A percentile compares a stretch with the other conserved stretches of the same genome.
These are phyloP conservation scores for Leishmania major DNA, from an alignment of 208 protist species.

Conservation along the genomic window DNA sequence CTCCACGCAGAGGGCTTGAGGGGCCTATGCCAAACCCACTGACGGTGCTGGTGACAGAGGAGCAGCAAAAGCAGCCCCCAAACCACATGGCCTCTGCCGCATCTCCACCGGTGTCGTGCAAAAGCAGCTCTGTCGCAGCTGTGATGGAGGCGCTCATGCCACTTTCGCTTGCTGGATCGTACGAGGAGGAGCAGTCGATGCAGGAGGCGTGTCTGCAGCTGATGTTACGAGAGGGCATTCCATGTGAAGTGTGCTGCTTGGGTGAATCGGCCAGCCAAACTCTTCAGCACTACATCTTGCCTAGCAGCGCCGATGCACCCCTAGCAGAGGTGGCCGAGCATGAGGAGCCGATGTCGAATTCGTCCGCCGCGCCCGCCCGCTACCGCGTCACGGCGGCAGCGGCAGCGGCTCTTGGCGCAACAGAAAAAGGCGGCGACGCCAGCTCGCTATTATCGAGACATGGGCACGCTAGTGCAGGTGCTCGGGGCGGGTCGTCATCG, in stretches of 20 bases:
- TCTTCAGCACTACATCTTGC: conserved; percentile 34
- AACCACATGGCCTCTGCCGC: conserved; percentile 2
- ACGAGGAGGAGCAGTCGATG: conserved; percentile 65
- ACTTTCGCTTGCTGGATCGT: conserved; percentile 55
- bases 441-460: not conserved
- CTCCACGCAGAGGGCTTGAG: conserved; percentile 1
- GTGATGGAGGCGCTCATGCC: conserved; percentile 23
- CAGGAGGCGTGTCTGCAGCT: conserved; percentile 58
- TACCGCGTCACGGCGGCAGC: conserved; percentile 5
- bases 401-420: not conserved
- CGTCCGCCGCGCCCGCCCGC: conserved; percentile 12
- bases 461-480: not conserved
- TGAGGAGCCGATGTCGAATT: not conserved
- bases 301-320: conserved; percentile 26
- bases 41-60: conserved; percentile 9
- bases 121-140: not conserved
- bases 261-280: conserved; percentile 33
- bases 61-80: conserved; percentile 4
- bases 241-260: conserved; percentile 66
- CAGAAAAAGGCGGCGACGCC: not conserved
- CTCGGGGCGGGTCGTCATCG: not conserved
- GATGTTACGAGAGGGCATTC: conserved; percentile 72
- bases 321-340: conserved; percentile 18
- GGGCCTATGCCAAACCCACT: conserved; percentile 26
- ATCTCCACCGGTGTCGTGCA: not conserved